Evolutionary conservation across 805 yeast species (phyloP).

Genomic region (Ascoidea rubescens): DNA sequence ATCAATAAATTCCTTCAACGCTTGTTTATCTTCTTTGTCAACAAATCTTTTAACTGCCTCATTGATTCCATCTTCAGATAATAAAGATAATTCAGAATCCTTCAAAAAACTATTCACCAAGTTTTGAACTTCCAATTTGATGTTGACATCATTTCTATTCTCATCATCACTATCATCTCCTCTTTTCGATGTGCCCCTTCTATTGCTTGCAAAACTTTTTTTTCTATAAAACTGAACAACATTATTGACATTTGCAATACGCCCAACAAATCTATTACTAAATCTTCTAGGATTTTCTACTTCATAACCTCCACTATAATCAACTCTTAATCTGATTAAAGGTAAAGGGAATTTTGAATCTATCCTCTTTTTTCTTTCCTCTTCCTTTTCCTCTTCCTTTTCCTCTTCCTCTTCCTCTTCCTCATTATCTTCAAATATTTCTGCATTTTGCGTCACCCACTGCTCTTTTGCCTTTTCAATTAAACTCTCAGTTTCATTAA

Average conservation of each 20-base stretch:
- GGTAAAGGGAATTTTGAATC: constrained; percentile 53
- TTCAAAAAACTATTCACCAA: constrained; percentile 50
- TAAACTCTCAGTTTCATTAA: constrained; percentile 50
- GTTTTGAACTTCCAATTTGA: constrained; percentile 37
- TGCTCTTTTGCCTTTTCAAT: constrained; percentile 42
- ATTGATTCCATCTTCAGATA: constrained; percentile 66
- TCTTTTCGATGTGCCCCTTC: constrained; percentile 1
- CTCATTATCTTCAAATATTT: constrained; percentile 15
- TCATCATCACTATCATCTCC: constrained; percentile 9
- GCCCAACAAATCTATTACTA: constrained; percentile 80
- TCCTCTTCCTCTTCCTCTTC: constrained; percentile 3
- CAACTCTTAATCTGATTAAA: constrained; percentile 67
- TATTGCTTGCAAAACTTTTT: constrained; percentile 17
- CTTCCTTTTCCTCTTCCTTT: constrained; percentile 2
- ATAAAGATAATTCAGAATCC: constrained; percentile 47
- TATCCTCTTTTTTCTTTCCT: constrained; percentile 1
- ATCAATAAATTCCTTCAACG: constrained; percentile 50
- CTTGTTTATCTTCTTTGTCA: constrained; percentile 69
- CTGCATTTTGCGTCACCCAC: constrained; percentile 26
- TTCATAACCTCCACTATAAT: constrained; percentile 81
- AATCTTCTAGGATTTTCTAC: constrained; percentile 85
- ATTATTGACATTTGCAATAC: constrained; percentile 83
- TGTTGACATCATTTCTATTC: constrained; percentile 21
- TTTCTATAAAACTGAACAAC: constrained; percentile 59
- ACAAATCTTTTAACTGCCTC: constrained; percentile 61